Evolutionary conservation across 148 eudicot genomes (phyloP), one percentile per base, ranked within the genome.

Genomic region (Camellia japonica): DNA sequence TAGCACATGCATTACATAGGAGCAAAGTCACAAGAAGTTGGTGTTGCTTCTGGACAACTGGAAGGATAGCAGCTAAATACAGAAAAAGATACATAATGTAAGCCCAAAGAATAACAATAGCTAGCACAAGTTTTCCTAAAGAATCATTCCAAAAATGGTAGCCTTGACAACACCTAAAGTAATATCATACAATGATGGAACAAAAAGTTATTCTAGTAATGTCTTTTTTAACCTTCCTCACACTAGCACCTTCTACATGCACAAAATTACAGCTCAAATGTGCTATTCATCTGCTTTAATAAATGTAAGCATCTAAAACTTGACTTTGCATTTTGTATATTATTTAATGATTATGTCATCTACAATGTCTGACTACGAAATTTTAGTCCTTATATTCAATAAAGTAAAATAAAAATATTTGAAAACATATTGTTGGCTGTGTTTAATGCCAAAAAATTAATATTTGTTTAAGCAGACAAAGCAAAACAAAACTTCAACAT

Each of bases 1-100:
- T 86, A 42, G 91, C 82, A 77, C 84, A 76, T 11, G 91, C 91
- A 84, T 88, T 88, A 74, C 87, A 84, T 20, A 88, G 77, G 69
- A 85, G 88, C 83, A 85, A 73, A 63, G 88, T 85, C 62, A 85
- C 88, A 65, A 85, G 85, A 64, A 85, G 85, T 58, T 83, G 88
- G 79, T 85, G 88, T 72, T 85, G 88, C 83, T 83, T 83, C 71
- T 83, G 81, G 19, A 85, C 81, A 60, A 85, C 85, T 42, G 88
- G 88, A 67, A 85, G 81, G 62, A 85, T 85, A 77, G 88, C 77
- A 80, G 88, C 88, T 85, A 82, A 20, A 83, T 67, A 76, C 20
- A 76, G 69, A 58, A 80, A 70, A 51, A 61, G 38, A 2, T n/a
- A 54, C 15, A 76, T 12, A 14, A 52, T 68, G 60, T 68, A 49